Evolutionary conservation across 148 eudicot genomes (phyloP).

Genomic region (Amaranthus cruentus): DNA sequence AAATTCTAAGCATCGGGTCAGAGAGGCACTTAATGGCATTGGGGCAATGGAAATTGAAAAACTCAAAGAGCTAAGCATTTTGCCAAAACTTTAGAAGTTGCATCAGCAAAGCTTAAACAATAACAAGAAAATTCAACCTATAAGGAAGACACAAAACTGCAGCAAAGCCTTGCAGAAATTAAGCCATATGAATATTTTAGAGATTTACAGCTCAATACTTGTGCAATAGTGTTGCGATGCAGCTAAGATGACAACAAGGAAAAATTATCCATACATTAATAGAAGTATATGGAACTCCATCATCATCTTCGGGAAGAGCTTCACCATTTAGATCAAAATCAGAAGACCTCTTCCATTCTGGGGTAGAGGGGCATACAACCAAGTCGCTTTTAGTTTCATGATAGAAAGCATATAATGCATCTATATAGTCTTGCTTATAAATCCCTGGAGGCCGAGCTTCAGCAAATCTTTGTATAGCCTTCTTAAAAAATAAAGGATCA

Average conservation of each 20-base stretch:
- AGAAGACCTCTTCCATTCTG: slow-evolving; percentile 83
- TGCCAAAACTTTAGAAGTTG: too few relatives aligned
- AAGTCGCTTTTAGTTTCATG: slow-evolving; percentile 68
- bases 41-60: too few relatives aligned
- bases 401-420: slow-evolving; percentile 69
- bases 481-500: slow-evolving; percentile 13
- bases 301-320: slow-evolving; percentile 71
- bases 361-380: slow-evolving; percentile 69
- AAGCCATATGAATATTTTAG: background rate
- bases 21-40: too few relatives aligned
- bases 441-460: slow-evolving; percentile 88
- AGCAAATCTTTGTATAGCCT: slow-evolving; percentile 71
- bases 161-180: background rate
- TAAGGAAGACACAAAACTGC: too few relatives aligned
- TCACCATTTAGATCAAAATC: slow-evolving; percentile 79
- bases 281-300: slow-evolving; percentile 44
- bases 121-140: too few relatives aligned
- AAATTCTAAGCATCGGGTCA: too few relatives aligned
- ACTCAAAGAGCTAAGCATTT: too few relatives aligned
- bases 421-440: slow-evolving; percentile 79
- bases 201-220: background rate
- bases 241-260: background rate
- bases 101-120: too few relatives aligned
- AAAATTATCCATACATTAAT: slow-evolving; percentile 36
- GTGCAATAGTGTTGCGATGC: background rate